Evolutionary conservation across 2,329 filamentous ascomycete genomes (phyloP).

Genomic region (Botrytis tulipae): DNA sequence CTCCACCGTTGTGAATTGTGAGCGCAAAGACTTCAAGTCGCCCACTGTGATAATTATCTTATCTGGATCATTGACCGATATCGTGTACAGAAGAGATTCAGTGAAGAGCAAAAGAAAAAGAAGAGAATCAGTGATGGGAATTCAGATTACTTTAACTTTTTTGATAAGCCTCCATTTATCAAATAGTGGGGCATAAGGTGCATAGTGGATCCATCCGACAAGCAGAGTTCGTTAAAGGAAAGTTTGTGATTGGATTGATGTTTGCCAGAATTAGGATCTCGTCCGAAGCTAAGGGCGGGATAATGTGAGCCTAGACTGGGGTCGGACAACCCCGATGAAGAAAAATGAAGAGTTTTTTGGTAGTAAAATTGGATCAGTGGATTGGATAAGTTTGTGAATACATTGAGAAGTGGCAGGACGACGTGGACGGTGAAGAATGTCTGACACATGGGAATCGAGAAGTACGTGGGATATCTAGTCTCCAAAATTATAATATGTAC

Average conservation of each 20-base stretch:
- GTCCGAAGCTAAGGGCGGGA: constrained; percentile 11
- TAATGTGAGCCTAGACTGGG: constrained; percentile 8
- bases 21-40: constrained; percentile 42
- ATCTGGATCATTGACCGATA: constrained; percentile 8
- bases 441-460: constrained; percentile 7
- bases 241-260: constrained; percentile 1
- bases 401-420: background rate
- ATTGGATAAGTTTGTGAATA: constrained; percentile 1
- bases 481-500: background rate
- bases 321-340: constrained; percentile 19
- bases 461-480: background rate
- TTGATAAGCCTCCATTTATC: constrained; percentile 2
- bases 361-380: background rate
- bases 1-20: constrained; percentile 27
- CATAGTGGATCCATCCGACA: background rate
- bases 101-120: background rate
- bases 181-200: constrained; percentile 11
- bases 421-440: background rate
- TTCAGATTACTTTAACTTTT: constrained; percentile 13
- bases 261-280: background rate
- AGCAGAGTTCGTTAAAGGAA: background rate
- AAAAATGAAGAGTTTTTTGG: constrained; percentile 5
- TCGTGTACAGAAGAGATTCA: background rate
- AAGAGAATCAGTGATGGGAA: constrained; percentile 2
- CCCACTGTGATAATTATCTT: constrained; percentile 32